A percentile compares a stretch with the other conserved stretches of the same genome.
Evolutionary conservation across 495 filamentous ascomycete genomes (phyloP).

Genomic region (Endocarpon pusillum): DNA sequence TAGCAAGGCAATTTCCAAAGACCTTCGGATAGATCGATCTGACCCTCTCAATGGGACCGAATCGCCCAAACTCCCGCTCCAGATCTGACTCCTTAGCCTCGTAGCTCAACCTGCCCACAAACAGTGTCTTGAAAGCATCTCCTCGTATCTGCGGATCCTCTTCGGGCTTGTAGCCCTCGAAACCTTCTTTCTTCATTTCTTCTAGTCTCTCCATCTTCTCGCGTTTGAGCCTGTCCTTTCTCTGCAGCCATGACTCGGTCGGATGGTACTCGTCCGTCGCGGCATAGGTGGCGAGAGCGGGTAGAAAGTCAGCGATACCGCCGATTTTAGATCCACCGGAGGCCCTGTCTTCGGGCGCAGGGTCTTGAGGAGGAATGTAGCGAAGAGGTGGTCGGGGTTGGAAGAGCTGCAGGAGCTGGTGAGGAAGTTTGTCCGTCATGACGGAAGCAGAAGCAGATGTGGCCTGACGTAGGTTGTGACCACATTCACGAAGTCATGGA

Average conservation of each 20-base stretch:
- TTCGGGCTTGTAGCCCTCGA: conserved; percentile 53
- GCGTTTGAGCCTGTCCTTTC: conserved; percentile 55
- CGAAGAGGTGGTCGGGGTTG: conserved; percentile 81
- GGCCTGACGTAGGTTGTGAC: too few species aligned
- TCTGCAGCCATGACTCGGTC: conserved; percentile 85
- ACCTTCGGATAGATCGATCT: conserved; percentile 10
- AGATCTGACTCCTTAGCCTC: conserved; percentile 77
- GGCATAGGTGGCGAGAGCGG: conserved; percentile 50
- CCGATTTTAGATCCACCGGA: conserved; percentile 46
- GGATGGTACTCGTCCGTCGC: conserved; percentile 58
- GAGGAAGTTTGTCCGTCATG: conserved; percentile 94
- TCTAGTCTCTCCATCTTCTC: conserved; percentile 57
- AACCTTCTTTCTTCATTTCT: conserved; percentile 45
- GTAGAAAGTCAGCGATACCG: conserved; percentile 58
- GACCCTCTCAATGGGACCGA: conserved; percentile 87
- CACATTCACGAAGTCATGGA: too few species aligned
- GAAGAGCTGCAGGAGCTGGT: conserved; percentile 84
- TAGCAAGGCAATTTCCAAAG: background rate
- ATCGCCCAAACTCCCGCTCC: conserved; percentile 86
- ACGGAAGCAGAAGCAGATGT: conserved; percentile 11
- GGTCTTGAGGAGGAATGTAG: conserved; percentile 70
- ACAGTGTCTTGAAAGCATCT: conserved; percentile 88
- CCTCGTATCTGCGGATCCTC: conserved; percentile 69
- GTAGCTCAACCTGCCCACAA: conserved; percentile 79
- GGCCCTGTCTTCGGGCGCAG: conserved; percentile 64